Conservation (phyloP, 139 green algal genomes). For the Picochlorum sp. region DNA sequence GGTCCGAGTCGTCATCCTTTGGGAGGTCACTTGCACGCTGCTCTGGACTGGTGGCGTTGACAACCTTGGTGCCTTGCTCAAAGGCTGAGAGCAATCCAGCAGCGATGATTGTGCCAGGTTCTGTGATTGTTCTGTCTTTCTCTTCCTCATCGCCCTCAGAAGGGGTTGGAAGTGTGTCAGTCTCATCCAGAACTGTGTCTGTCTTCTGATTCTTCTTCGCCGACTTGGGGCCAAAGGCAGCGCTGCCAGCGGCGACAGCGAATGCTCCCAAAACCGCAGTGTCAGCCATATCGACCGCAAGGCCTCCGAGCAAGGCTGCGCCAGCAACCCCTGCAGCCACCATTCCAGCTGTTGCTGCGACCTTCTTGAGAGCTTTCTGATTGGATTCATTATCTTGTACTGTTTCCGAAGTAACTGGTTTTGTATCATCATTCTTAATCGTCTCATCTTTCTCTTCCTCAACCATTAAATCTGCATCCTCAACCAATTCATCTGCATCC, state of each 20-base stretch:
- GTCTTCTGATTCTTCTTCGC: not conserved
- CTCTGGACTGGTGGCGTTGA: not conserved
- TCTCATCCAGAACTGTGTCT: not conserved
- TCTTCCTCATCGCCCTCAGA: slow-evolving; percentile 6
- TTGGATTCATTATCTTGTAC: not conserved
- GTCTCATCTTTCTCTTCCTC: not conserved
- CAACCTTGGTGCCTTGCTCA: no score
- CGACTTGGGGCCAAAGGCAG: not conserved
- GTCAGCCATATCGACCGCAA: slow-evolving; percentile 16
- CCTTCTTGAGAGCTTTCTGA: not conserved
- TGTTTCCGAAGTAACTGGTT: not conserved
- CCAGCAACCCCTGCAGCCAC: slow-evolving; percentile 13
- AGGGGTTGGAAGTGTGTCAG: not conserved
- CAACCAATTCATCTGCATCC: no score
- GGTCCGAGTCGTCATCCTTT: not conserved
- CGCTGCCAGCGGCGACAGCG: slow-evolving; percentile 1
- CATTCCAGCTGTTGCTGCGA: slow-evolving; percentile 11
- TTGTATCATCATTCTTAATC: not conserved
- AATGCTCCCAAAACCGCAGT: slow-evolving; percentile 8
- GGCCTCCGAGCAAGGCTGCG: slow-evolving; percentile 3
- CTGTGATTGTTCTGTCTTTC: not conserved
- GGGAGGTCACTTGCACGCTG: not conserved
- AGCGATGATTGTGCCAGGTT: slow-evolving; percentile 1
- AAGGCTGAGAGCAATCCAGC: not conserved
- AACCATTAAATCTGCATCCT: no score